Percentiles rank a stretch among this genome's conserved stretches.
Conservation (phyloP, 2,329 filamentous ascomycete genomes). For the Rasamsonia emersonii region DNA sequence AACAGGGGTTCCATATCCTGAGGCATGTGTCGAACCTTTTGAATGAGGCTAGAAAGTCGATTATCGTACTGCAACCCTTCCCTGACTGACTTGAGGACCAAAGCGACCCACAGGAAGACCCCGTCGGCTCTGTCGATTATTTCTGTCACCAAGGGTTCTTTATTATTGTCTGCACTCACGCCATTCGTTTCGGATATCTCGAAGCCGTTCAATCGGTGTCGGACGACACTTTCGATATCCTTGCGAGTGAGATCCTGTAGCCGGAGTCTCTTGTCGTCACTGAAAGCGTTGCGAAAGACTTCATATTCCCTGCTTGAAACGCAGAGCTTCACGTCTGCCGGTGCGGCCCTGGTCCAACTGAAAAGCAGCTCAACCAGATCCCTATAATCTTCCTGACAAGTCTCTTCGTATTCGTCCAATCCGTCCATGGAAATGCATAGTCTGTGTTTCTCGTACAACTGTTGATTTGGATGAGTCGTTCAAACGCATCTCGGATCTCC, state of each 20-base stretch:
- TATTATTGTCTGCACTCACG: neutral
- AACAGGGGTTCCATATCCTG: no score
- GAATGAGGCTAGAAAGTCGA: no score
- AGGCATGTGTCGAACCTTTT: no score
- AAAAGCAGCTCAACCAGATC: constrained; percentile 1
- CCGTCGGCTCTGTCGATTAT: constrained; percentile 1
- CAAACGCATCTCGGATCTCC: neutral
- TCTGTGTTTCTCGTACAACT: neutral
- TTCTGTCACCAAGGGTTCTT: neutral
- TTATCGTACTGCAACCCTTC: no score
- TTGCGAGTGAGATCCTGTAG: constrained; percentile 1
- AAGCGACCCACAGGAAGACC: constrained; percentile 3
- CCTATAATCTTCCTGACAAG: neutral
- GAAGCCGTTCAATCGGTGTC: neutral
- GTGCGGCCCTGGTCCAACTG: neutral
- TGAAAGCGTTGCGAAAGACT: constrained; percentile 1
- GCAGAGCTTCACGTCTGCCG: constrained; percentile 1
- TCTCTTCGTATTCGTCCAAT: constrained; percentile 3
- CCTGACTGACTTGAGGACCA: constrained; percentile 3
- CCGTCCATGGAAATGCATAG: constrained; percentile 7
- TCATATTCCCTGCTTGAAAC: constrained; percentile 2
- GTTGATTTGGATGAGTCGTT: neutral
- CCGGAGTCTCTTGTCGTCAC: neutral
- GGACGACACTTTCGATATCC: neutral
- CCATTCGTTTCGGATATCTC: neutral